Base-by-base conservation (phyloP, 1,139 yeast genomes). In the Yamadazyma dendronema region DNA sequence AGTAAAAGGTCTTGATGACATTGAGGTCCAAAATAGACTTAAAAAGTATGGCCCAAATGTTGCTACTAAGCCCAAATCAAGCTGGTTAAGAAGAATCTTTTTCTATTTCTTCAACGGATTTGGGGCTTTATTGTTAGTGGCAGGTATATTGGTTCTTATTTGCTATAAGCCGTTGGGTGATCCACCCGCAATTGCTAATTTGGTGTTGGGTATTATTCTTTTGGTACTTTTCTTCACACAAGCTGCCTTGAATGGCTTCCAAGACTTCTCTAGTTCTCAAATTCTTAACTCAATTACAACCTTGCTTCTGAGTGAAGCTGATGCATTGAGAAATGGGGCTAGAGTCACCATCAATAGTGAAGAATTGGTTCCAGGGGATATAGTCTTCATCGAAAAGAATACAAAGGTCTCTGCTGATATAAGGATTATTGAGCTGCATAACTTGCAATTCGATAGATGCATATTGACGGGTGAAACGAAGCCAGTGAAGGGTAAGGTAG, bases 91-190 rank as follows among this genome's bases (percentile, higher is more conserved):
- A 46, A 67, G 61, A 45, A 37, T 67, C 3, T 57, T 69, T 34
- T 44, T 57, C 40, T 70, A 74, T 49, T 56, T 68, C 37, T 74
- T 74, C 55, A 77, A 79, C 38, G 79, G 80, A 2, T 74, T 74
- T 49, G 78, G 81, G 28, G 48, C 61, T 1, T 53, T 75, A 34
- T 57, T 75, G 32, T 52, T 72, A 42, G 52, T 58, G 30, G 76
- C 73, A 43, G 77, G 74, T 36, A 52, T 74, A n/a, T 56, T 74
- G 28, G 70, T 72, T 44, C 59, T 69, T 36, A 52, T 75, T 29
- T 57, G 70, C 26, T 75, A 78, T 76, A 72, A 70, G 42, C 79
- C 79, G 1, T 56, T 74, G 34, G 78, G 79, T 12, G 54, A 68
- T 25, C 79, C 79, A 16, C 79, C 80, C 3, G 65, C 68, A 1